Base-by-base conservation (phyloP, 495 filamentous ascomycete genomes). In the Penicillium arizonense region DNA sequence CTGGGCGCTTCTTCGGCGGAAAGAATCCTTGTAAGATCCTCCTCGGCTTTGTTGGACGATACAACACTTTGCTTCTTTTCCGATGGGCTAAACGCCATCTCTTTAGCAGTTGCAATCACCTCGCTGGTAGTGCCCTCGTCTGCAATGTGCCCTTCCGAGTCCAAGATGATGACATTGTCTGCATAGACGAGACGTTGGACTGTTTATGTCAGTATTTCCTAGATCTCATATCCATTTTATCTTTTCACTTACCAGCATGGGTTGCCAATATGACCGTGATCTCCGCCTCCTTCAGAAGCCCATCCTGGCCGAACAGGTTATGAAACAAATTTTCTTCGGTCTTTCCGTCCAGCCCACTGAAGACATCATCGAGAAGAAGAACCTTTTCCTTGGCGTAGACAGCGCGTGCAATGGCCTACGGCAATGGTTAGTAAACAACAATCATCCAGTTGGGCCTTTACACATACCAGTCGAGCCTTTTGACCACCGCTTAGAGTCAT, bases 281-380 rank as follows among this genome's bases (percentile, higher is more conserved):
- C 5, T 56, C 39, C 16, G 49, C 51, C 28, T 62, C 51, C 11
- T 65, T 61, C 0, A 79, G 48, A 0, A 82, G 48, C 3, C 76
- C 76, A 28, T 71, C 57, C 7, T 37, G 52, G 1, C 72, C 71
- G 21, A 82, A 76, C 4, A 80, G 61, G 12, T 66, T 63, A 0
- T 64, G 58, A 30, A 78, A 78, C 1, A 83, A 65, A 5, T 68
- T 58, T 6, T 75, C 65, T 53, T 78, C 76, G 2, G 79, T 81
- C 16, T 70, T 58, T 0, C 23, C 44, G 23, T 66, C 63, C 2
- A 76, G 46, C 0, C 64, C 72, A 16, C 67, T 71, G 14, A 76
- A 60, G 0, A 71, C 58, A 35, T 76, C 67, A 44, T 77, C 54
- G 5, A 80, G 52, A 3, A 80, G 47, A 4, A 77, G n/a, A 3